These are phyloP conservation scores for Amaranthus palmeri DNA, from an alignment of 148 eudicot species.

Conservation along the genomic window DNA sequence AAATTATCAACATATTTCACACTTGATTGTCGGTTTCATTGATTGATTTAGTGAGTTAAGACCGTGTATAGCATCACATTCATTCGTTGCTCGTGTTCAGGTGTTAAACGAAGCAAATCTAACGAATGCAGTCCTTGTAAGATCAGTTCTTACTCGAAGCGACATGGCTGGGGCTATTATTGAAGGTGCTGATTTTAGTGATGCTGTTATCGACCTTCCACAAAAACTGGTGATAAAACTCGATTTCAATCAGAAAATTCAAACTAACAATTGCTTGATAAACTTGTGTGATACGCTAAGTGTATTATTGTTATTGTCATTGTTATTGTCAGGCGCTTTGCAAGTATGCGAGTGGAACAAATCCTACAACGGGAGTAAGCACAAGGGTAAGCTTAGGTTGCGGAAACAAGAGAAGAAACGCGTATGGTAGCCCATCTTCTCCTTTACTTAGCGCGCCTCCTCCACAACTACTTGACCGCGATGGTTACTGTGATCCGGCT, in stretches of 20 bases:
- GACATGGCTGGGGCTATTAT: constrained; percentile 90
- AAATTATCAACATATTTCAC: no score
- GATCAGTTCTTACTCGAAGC: constrained; percentile 95
- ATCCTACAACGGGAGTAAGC: constrained; percentile 81
- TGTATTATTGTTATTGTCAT: not conserved
- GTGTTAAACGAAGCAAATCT: constrained; percentile 94
- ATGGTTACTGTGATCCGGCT: constrained; percentile 75
- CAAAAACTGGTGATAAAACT: constrained; percentile 70
- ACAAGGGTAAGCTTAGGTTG: constrained; percentile 91
- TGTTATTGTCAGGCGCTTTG: constrained; percentile 62
- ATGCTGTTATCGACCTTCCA: constrained; percentile 81
- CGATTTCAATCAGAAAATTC: not conserved
- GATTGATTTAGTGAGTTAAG: no score
- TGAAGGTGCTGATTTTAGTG: constrained; percentile 96
- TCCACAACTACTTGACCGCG: constrained; percentile 71
- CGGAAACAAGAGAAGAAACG: constrained; percentile 81
- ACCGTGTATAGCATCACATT: no score
- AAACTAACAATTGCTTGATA: no score
- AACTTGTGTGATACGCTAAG: constrained; percentile 21
- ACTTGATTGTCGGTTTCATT: no score
- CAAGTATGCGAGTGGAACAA: constrained; percentile 92
- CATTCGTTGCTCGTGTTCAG: constrained; percentile 20
- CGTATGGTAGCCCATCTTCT: constrained; percentile 88
- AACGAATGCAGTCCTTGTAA: constrained; percentile 76
- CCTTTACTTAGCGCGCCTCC: constrained; percentile 95